Conservation (phyloP, 441 rosid genomes). For the Pelargonium fulgidum region DNA sequence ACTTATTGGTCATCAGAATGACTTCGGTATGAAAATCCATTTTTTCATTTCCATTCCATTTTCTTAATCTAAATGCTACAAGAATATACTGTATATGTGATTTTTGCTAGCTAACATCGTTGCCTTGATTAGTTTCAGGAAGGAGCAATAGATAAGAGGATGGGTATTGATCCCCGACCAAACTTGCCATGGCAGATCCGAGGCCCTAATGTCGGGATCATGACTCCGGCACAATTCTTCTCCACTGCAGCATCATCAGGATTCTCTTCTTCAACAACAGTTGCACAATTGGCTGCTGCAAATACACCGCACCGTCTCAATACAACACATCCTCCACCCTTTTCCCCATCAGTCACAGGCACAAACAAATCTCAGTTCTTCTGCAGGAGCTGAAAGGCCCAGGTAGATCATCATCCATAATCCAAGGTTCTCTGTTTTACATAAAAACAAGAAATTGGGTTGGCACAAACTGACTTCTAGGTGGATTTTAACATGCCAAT, state of each 20-base stretch:
- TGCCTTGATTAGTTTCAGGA: conserved; percentile 32
- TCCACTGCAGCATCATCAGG: conserved; percentile 83
- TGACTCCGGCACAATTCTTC: conserved; percentile 33
- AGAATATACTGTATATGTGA: background rate
- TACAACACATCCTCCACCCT: conserved; percentile 19
- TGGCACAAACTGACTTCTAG: too few species aligned
- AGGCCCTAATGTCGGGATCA: conserved; percentile 25
- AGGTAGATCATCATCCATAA: too few species aligned
- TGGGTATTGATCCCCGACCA: conserved; percentile 31
- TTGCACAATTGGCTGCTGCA: conserved; percentile 33
- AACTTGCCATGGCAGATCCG: conserved; percentile 34
- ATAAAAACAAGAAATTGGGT: too few species aligned
- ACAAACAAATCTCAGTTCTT: too few species aligned
- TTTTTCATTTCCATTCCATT: too few species aligned
- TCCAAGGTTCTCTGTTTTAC: too few species aligned
- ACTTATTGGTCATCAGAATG: too few species aligned
- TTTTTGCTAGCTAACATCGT: background rate
- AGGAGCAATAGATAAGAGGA: conserved; percentile 51
- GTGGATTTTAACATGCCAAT: too few species aligned
- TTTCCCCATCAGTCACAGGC: too few species aligned
- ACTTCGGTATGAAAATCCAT: too few species aligned
- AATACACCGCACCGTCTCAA: conserved; percentile 27
- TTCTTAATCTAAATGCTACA: too few species aligned
- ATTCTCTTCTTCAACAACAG: conserved; percentile 43
- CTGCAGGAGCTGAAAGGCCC: too few species aligned